Base-by-base conservation (phyloP, 2,329 filamentous ascomycete species). In the Botrytis elliptica region DNA sequence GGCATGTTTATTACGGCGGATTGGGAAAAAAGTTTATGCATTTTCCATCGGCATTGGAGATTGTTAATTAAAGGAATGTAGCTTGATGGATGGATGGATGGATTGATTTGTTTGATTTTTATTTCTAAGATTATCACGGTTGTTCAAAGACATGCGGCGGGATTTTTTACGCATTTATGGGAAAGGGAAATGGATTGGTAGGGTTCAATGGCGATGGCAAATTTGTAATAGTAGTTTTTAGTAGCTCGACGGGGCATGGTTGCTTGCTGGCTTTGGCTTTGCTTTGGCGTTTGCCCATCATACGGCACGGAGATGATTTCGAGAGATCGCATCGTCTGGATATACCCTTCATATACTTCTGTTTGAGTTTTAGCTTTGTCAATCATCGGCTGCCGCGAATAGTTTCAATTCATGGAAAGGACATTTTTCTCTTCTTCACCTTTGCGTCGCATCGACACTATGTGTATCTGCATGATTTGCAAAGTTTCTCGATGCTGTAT, bases 191-290 rank as follows among this genome's bases (percentile, higher is more conserved):
- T 71, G 57, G 57, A 49, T 64, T 49, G 57, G 44, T 29, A 68
- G 66, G 66, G 25, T 57, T 60, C 46, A 55, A 68, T 57, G 64
- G 44, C 33, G 33, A 52, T 65, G 25, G 29, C 42, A 55, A 49
- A 57, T 67, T 71, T 71, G 72, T 73, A 73, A 73, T 73, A 73
- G 46, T 73, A 73, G 72, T 73, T 60, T 73, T 63, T 73, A 73
- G 72, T 71, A 33, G 44, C 66, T 55, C 29, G 8, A 57, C 29
- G 36, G 49, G 62, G 62, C 62, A 29, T 68, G n/a, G 40, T 46
- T 57, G 38, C 49, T 73, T 22, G 64, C 44, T 68, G 40, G 62
- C 38, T 40, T 59, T 67, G 62, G 59, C 33, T 71, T 70, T 62
- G 60, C 44, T 59, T 72, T 67, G 65, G 65, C 65, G 63, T 66